A percentile compares a stretch with the other conserved stretches of the same genome.
Conservation (phyloP, 495 filamentous ascomycete genomes). For the Melanomma pulvis-pyrius region DNA sequence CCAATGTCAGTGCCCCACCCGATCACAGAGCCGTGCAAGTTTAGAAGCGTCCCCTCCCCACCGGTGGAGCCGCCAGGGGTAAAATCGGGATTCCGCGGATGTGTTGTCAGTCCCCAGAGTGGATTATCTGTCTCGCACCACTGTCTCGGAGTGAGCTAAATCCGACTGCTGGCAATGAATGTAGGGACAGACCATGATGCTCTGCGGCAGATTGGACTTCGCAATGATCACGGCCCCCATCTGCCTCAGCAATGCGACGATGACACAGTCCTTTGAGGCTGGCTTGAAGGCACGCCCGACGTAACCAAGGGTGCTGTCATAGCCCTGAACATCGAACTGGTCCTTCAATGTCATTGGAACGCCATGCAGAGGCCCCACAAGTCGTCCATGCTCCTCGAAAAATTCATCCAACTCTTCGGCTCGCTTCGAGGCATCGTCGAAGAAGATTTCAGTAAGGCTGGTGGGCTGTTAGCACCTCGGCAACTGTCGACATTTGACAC, state of each 20-base stretch:
- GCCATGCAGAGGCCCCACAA: conserved; percentile 38
- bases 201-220: conserved; percentile 48
- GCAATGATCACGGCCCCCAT: conserved; percentile 51
- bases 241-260: conserved; percentile 52
- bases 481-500: background rate
- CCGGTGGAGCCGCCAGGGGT: conserved; percentile 38
- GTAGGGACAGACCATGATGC: conserved; percentile 48
- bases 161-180: background rate
- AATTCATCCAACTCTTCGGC: conserved; percentile 33
- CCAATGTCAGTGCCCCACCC: conserved; percentile 63
- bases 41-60: conserved; percentile 35
- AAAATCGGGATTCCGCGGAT: conserved; percentile 52
- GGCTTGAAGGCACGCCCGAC: conserved; percentile 38
- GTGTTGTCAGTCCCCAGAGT: conserved; percentile 57
- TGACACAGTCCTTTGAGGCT: conserved; percentile 26
- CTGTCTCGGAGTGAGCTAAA: conserved; percentile 21
- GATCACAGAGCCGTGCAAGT: conserved; percentile 28
- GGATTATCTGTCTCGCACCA: conserved; percentile 58
- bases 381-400: conserved; percentile 32
- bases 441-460: conserved; percentile 38
- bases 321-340: conserved; percentile 39
- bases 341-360: conserved; percentile 41
- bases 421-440: conserved; percentile 32
- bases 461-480: background rate
- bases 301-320: conserved; percentile 40